phyloP scores from a whole-genome alignment of 768 basidiomycete species.

The Lentinus tigrinus region DNA sequence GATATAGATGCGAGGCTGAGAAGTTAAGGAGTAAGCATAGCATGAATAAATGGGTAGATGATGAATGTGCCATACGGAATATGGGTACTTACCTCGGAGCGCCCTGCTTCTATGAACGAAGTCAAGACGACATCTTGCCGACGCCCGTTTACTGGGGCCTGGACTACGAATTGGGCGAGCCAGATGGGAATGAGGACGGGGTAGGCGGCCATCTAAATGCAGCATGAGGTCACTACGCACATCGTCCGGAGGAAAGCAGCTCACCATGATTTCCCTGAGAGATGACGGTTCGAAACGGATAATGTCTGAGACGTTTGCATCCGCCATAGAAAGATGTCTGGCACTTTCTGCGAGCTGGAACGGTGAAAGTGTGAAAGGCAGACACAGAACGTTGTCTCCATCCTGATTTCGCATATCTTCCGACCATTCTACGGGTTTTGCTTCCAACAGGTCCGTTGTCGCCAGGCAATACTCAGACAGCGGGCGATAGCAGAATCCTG shows the following conservation, averaged over 20 bases:
- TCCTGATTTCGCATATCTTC: conserved; percentile 46
- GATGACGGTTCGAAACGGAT: conserved; percentile 44
- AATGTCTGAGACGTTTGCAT: conserved; percentile 37
- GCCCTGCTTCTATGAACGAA: conserved; percentile 7
- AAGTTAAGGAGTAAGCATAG: too few species aligned
- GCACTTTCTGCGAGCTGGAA: conserved; percentile 44
- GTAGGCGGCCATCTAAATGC: conserved; percentile 51
- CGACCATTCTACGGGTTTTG: conserved; percentile 43
- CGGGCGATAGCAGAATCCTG: too few species aligned
- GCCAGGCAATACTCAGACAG: too few species aligned
- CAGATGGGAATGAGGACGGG: conserved; percentile 68
- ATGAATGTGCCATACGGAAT: too few species aligned
- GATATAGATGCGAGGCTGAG: too few species aligned
- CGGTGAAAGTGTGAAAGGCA: conserved; percentile 57
- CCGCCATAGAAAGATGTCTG: conserved; percentile 33
- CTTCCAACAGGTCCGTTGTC: too few species aligned
- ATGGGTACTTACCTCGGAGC: conserved; percentile 1
- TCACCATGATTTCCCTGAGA: conserved; percentile 45
- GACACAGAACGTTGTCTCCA: conserved; percentile 48
- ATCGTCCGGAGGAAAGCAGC: conserved; percentile 12
- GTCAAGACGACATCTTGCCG: neutral
- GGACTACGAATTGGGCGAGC: conserved; percentile 47
- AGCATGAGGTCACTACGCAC: neutral
- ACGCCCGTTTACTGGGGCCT: conserved; percentile 6
- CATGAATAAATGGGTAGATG: neutral